These are phyloP conservation scores for Tardiomyces blankii DNA, from an alignment of 1,139 yeast genomes.

Conservation along the genomic window DNA sequence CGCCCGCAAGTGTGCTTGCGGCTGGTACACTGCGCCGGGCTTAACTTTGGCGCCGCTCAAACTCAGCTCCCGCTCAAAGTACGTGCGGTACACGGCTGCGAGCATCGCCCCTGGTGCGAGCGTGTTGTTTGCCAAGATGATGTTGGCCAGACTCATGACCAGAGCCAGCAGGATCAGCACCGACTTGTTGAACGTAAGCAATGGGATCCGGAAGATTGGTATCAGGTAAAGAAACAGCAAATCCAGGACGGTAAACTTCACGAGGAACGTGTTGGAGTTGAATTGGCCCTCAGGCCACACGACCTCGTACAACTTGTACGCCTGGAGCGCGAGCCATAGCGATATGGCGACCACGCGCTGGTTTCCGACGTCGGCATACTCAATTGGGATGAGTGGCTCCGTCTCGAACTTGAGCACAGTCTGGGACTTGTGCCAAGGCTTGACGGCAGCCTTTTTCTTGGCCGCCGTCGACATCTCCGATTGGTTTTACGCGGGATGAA, in stretches of 20 bases:
- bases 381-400: background rate
- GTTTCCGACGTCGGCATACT: background rate
- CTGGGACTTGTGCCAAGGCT: too few relatives aligned
- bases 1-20: constrained; percentile 61
- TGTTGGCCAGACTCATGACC: constrained; percentile 26
- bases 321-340: constrained; percentile 43
- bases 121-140: constrained; percentile 27
- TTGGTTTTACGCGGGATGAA: too few relatives aligned
- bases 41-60: constrained; percentile 44
- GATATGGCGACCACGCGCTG: background rate
- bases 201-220: constrained; percentile 68
- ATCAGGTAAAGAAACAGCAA: constrained; percentile 55
- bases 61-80: constrained; percentile 52
- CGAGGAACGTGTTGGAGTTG: constrained; percentile 45
- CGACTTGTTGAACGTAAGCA: constrained; percentile 41
- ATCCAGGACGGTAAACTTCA: constrained; percentile 67
- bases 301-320: constrained; percentile 72
- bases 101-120: constrained; percentile 43
- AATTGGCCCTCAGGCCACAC: constrained; percentile 26
- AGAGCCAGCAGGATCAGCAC: constrained; percentile 28
- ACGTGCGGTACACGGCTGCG: constrained; percentile 34
- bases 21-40: constrained; percentile 16
- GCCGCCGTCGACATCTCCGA: too few relatives aligned
- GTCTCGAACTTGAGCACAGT: background rate
- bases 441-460: too few relatives aligned